These are phyloP conservation scores for Gossypium davidsonii DNA, from an alignment of 441 rosid species.

Conservation along the genomic window DNA sequence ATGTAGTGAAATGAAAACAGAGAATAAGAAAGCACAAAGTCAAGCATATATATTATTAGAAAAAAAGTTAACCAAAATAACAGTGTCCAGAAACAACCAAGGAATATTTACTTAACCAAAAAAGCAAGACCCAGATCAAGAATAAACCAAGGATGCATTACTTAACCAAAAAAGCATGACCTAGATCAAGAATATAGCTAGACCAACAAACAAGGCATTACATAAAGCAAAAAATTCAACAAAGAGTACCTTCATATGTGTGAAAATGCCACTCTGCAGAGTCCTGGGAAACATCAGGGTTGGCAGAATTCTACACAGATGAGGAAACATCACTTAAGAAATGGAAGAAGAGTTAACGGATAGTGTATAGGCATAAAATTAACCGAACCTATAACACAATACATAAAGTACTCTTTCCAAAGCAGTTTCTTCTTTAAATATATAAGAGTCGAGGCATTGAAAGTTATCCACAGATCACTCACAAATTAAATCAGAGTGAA, in stretches of 20 bases:
- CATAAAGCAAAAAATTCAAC: conserved; percentile 14
- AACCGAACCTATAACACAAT: too few species aligned
- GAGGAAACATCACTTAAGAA: conserved; percentile 3
- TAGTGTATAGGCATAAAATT: neutral
- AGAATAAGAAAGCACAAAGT: neutral
- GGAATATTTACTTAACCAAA: neutral
- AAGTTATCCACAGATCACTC: too few species aligned
- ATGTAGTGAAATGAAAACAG: neutral
- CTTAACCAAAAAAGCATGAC: neutral
- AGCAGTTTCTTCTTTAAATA: too few species aligned
- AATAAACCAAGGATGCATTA: neutral
- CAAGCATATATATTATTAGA: neutral
- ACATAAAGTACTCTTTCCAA: too few species aligned
- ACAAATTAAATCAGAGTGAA: too few species aligned
- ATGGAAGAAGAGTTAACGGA: neutral
- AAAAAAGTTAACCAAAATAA: neutral
- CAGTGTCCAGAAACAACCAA: neutral
- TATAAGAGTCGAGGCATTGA: too few species aligned
- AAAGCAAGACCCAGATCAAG: neutral
- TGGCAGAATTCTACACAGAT: conserved; percentile 34
- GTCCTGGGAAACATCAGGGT: conserved; percentile 31
- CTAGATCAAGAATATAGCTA: neutral
- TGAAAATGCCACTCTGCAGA: conserved; percentile 26
- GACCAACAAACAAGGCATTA: neutral
- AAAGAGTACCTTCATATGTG: conserved; percentile 42